Conservation (phyloP, 805 yeast genomes). For the Metahyphopichia silvanorum region DNA sequence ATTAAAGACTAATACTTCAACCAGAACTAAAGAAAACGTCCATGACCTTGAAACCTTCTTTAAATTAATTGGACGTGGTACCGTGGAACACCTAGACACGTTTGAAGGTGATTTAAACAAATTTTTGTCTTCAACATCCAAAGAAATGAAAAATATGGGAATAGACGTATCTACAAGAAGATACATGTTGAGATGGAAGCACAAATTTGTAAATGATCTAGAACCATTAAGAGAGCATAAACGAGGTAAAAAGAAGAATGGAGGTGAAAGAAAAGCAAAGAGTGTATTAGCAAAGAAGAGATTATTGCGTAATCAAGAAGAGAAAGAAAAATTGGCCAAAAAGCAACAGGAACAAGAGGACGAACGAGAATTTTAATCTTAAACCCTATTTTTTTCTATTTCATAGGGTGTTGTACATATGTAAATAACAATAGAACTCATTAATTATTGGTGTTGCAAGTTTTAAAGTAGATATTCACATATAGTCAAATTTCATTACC, state of each 20-base stretch:
- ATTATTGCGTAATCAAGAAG: slow-evolving; percentile 59
- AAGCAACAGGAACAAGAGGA: slow-evolving; percentile 39
- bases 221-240: slow-evolving; percentile 54
- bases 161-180: slow-evolving; percentile 69
- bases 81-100: slow-evolving; percentile 60
- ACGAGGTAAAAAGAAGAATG: slow-evolving; percentile 69
- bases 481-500: too few species aligned
- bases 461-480: too few species aligned
- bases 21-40: slow-evolving; percentile 42
- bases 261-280: slow-evolving; percentile 82
- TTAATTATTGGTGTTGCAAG: too few species aligned
- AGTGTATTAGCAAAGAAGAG: slow-evolving; percentile 48
- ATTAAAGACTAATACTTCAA: slow-evolving; percentile 51
- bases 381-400: neutral
- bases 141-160: slow-evolving; percentile 69
- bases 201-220: slow-evolving; percentile 57
- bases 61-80: slow-evolving; percentile 72
- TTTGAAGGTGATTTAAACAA: slow-evolving; percentile 60
- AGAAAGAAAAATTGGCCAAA: slow-evolving; percentile 39
- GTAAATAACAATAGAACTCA: too few species aligned
- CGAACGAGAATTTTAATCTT: slow-evolving; percentile 35
- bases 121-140: slow-evolving; percentile 55
- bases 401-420: too few species aligned
- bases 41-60: slow-evolving; percentile 71
- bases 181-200: slow-evolving; percentile 70